Evolutionary conservation across 345 rosid genomes (phyloP).

Genomic region (Abelmoschus esculentus): DNA sequence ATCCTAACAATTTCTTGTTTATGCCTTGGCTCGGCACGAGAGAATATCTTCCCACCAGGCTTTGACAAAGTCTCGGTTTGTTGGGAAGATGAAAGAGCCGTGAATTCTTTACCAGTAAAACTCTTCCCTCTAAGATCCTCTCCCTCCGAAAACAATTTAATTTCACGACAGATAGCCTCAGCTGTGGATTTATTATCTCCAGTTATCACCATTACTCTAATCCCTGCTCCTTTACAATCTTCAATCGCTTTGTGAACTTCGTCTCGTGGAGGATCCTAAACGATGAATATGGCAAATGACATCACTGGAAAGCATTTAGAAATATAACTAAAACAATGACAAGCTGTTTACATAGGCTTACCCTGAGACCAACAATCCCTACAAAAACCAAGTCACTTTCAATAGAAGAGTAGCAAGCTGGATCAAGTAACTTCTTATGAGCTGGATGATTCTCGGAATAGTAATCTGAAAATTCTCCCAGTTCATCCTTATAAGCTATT

Average conservation of each 20-base stretch:
- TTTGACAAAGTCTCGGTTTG: conserved; percentile 44
- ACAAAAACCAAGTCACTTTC: conserved; percentile 69
- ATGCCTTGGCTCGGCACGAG: conserved; percentile 87
- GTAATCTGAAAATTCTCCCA: conserved; percentile 78
- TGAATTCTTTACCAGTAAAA: conserved; percentile 73
- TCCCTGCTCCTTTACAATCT: conserved; percentile 80
- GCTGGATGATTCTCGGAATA: conserved; percentile 63
- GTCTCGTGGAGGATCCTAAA: conserved; percentile 89
- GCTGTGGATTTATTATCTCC: conserved; percentile 97
- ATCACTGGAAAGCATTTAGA: neutral
- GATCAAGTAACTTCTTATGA: conserved; percentile 84
- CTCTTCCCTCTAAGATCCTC: conserved; percentile 61
- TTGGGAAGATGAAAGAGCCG: conserved; percentile 43
- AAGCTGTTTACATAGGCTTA: conserved; percentile 20
- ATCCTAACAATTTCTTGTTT: conserved; percentile 88
- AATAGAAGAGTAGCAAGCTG: conserved; percentile 53
- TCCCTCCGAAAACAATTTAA: conserved; percentile 42
- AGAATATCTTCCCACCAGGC: conserved; percentile 79
- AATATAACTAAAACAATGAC: neutral
- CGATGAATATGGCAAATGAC: neutral
- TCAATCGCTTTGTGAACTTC: conserved; percentile 69
- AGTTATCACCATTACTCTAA: conserved; percentile 82
- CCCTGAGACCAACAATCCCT: conserved; percentile 80
- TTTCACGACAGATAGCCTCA: conserved; percentile 79
- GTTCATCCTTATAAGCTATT: conserved; percentile 71